A percentile compares a stretch with the other conserved stretches of the same genome.
Evolutionary conservation across 2,329 filamentous ascomycete genomes (phyloP).

Genomic region (Venturia carpophila): DNA sequence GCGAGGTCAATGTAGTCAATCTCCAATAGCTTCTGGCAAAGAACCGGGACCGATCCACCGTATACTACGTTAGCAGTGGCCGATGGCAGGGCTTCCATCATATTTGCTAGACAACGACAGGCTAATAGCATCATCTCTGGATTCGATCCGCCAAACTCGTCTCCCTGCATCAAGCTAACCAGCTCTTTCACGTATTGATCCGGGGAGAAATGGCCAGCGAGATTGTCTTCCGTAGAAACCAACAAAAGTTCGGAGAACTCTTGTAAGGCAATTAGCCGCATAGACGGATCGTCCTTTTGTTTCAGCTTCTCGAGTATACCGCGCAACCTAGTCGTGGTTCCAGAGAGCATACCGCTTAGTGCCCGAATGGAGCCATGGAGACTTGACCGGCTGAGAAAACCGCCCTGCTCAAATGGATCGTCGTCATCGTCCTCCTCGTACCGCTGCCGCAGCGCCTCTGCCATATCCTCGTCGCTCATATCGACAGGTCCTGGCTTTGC

Average conservation of each 20-base stretch:
- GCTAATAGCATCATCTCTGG: slow-evolving; percentile 96
- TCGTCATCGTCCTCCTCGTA: slow-evolving; percentile 41
- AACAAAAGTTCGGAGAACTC: slow-evolving; percentile 89
- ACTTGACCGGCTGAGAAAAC: slow-evolving; percentile 60
- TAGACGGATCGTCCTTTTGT: slow-evolving; percentile 74
- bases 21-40: slow-evolving; percentile 91
- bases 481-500: neutral
- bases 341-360: slow-evolving; percentile 84
- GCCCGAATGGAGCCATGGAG: slow-evolving; percentile 77
- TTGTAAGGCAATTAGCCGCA: slow-evolving; percentile 86
- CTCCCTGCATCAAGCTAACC: slow-evolving; percentile 82
- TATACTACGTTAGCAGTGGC: slow-evolving; percentile 95
- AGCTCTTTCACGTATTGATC: slow-evolving; percentile 95
- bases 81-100: slow-evolving; percentile 93
- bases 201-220: slow-evolving; percentile 89
- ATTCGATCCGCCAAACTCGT: slow-evolving; percentile 81
- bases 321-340: slow-evolving; percentile 54
- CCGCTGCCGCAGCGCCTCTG: slow-evolving; percentile 52
- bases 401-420: slow-evolving; percentile 48
- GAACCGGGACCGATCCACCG: slow-evolving; percentile 86
- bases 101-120: slow-evolving; percentile 87
- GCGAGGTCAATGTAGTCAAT: slow-evolving; percentile 97
- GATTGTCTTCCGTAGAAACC: slow-evolving; percentile 92
- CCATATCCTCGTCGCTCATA: slow-evolving; percentile 43
- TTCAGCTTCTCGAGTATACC: slow-evolving; percentile 54